phyloP scores from a whole-genome alignment of 2,329 filamentous ascomycete genomes.

The Epichloe hybrida region DNA sequence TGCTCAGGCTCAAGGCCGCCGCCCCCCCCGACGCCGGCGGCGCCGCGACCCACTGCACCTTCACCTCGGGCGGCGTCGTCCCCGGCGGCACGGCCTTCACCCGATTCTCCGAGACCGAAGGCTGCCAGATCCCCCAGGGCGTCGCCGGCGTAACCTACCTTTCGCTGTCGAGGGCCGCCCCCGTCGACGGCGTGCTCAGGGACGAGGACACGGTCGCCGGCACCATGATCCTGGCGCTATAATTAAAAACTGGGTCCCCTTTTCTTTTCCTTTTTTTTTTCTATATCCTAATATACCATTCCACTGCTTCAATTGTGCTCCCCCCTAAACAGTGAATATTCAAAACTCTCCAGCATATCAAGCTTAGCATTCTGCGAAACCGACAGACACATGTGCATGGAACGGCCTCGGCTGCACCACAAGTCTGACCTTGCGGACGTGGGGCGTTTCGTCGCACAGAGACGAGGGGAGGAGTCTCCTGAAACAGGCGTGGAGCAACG shows the following conservation, averaged over 20 bases:
- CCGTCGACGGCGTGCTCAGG: constrained; percentile 36
- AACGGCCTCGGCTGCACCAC: too few species aligned
- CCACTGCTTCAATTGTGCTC: not conserved
- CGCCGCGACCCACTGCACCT: constrained; percentile 47
- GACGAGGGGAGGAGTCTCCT: too few species aligned
- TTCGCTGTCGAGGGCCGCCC: constrained; percentile 43
- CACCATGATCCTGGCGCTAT: constrained; percentile 41
- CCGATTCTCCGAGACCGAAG: constrained; percentile 34
- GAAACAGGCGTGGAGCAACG: too few species aligned
- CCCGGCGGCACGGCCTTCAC: constrained; percentile 48
- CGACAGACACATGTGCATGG: too few species aligned
- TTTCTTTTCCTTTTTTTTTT: not conserved
- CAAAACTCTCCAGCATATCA: too few species aligned
- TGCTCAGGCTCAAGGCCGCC: constrained; percentile 32
- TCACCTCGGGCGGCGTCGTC: constrained; percentile 45
- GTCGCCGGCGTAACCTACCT: constrained; percentile 54
- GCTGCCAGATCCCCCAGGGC: constrained; percentile 45
- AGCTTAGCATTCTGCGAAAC: too few species aligned
- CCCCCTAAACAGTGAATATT: too few species aligned
- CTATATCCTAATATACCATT: too few species aligned
- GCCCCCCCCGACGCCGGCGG: constrained; percentile 8
- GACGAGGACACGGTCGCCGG: constrained; percentile 55
- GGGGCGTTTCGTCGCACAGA: too few species aligned
- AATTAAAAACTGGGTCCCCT: not conserved
- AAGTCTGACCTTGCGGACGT: too few species aligned